Evolutionary conservation across 768 basidiomycete species (phyloP).

Genomic region (Xerocomus spinulosus): DNA sequence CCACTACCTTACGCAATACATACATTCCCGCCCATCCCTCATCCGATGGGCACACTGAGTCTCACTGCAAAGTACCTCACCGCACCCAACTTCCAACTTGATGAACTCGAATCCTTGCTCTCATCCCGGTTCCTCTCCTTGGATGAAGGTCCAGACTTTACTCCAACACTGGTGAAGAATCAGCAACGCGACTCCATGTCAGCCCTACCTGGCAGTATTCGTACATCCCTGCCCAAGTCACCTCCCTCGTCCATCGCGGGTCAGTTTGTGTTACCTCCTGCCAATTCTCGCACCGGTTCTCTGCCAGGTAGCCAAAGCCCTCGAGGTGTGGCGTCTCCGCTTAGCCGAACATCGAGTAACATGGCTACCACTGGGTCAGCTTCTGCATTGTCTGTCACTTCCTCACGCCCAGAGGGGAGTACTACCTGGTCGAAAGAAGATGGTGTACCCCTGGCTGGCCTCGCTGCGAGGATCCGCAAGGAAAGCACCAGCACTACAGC

Average conservation of each 20-base stretch:
- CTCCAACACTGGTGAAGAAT: slow-evolving; percentile 67
- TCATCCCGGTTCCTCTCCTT: slow-evolving; percentile 69
- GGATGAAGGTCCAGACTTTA: slow-evolving; percentile 62
- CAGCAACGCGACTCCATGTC: slow-evolving; percentile 54
- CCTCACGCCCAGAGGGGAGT: slow-evolving; percentile 37
- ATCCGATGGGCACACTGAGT: slow-evolving; percentile 61
- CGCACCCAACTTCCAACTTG: slow-evolving; percentile 64
- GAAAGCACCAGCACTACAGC: slow-evolving; percentile 46
- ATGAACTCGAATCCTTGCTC: slow-evolving; percentile 71
- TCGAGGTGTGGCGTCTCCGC: slow-evolving; percentile 32
- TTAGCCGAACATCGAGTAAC: slow-evolving; percentile 33
- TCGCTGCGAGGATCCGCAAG: slow-evolving; percentile 43
- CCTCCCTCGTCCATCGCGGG: slow-evolving; percentile 43
- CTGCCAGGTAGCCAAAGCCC: slow-evolving; percentile 36
- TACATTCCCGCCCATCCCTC: slow-evolving; percentile 61
- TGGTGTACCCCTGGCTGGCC: slow-evolving; percentile 27
- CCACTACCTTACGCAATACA: slow-evolving; percentile 50
- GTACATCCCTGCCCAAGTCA: slow-evolving; percentile 44
- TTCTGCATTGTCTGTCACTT: slow-evolving; percentile 39
- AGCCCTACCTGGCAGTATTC: slow-evolving; percentile 39
- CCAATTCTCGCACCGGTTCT: slow-evolving; percentile 35
- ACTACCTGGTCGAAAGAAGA: slow-evolving; percentile 38
- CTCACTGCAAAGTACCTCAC: slow-evolving; percentile 63
- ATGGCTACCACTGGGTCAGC: slow-evolving; percentile 30
- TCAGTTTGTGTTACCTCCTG: slow-evolving; percentile 38